Conservation (phyloP, 352 stramenopile species). For the Pilasporangium apinafurcum region DNA sequence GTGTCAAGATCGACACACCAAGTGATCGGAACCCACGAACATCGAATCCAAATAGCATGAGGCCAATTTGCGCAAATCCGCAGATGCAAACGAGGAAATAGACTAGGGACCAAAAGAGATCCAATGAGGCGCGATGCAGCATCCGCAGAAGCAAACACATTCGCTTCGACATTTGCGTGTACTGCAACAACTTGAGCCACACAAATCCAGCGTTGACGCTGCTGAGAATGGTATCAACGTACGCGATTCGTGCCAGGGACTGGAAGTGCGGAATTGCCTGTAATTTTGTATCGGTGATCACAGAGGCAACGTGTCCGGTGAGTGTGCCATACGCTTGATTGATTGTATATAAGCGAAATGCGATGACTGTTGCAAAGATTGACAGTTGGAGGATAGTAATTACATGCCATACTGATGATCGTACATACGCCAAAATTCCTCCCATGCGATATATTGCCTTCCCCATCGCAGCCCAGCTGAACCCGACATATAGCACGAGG, state of each 20-base stretch:
- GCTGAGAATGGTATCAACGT: slow-evolving; percentile 32
- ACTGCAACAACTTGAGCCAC: slow-evolving; percentile 67
- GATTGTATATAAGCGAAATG: slow-evolving; percentile 44
- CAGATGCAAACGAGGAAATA: slow-evolving; percentile 55
- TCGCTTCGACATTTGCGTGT: slow-evolving; percentile 55
- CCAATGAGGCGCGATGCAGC: slow-evolving; percentile 33
- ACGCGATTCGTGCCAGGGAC: slow-evolving; percentile 22
- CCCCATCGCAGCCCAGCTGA: slow-evolving; percentile 32
- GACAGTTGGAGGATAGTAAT: slow-evolving; percentile 32
- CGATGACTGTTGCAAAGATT: slow-evolving; percentile 43
- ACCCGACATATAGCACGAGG: slow-evolving; percentile 34
- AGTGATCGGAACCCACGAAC: slow-evolving; percentile 51
- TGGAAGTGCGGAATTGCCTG: slow-evolving; percentile 32
- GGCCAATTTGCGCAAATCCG: slow-evolving; percentile 59
- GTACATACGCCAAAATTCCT: slow-evolving; percentile 18
- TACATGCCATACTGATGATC: slow-evolving; percentile 24
- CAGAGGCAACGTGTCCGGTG: slow-evolving; percentile 23
- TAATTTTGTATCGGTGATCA: slow-evolving; percentile 7
- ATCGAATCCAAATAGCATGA: slow-evolving; percentile 52
- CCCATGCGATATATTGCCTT: slow-evolving; percentile 18
- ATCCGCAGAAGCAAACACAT: slow-evolving; percentile 53
- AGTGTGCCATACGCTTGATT: slow-evolving; percentile 50
- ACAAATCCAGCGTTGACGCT: slow-evolving; percentile 42
- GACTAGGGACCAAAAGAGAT: slow-evolving; percentile 54
- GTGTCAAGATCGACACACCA: slow-evolving; percentile 35